Evolutionary conservation across 495 filamentous ascomycete species (phyloP).

Genomic region (Podospora tetraspora): DNA sequence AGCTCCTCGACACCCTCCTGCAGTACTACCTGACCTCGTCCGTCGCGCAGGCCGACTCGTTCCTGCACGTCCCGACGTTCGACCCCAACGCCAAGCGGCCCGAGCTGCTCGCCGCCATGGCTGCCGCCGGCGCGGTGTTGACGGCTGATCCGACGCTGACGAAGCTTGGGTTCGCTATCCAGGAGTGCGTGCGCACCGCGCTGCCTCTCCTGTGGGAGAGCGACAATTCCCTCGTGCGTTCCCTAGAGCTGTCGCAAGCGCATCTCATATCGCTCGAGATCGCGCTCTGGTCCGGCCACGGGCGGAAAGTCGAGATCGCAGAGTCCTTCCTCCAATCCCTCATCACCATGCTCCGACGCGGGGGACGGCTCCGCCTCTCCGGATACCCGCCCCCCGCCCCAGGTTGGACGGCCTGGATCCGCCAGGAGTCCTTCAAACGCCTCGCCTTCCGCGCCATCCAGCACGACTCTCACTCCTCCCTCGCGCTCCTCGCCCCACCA

Average conservation of each 20-base stretch:
- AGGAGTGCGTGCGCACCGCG: conserved; percentile 46
- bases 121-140: conserved; percentile 46
- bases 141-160: conserved; percentile 44
- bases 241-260: conserved; percentile 47
- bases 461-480: neutral
- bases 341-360: conserved; percentile 35
- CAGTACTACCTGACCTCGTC: conserved; percentile 15
- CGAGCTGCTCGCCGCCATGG: conserved; percentile 46
- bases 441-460: neutral
- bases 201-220: conserved; percentile 44
- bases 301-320: conserved; percentile 55
- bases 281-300: conserved; percentile 55
- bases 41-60: conserved; percentile 8
- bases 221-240: conserved; percentile 21
- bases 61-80: conserved; percentile 15
- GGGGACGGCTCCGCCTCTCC: conserved; percentile 23
- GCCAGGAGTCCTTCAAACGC: neutral
- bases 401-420: neutral
- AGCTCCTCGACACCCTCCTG: conserved; percentile 15
- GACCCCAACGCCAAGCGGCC: conserved; percentile 24
- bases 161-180: conserved; percentile 52
- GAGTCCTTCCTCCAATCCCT: conserved; percentile 50
- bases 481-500: conserved; percentile 9
- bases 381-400: neutral
- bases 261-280: conserved; percentile 47